Percentiles rank a stretch among this genome's conserved stretches.
phyloP scores from a whole-genome alignment of 140 eudicot species.

The Cichorium intybus region DNA sequence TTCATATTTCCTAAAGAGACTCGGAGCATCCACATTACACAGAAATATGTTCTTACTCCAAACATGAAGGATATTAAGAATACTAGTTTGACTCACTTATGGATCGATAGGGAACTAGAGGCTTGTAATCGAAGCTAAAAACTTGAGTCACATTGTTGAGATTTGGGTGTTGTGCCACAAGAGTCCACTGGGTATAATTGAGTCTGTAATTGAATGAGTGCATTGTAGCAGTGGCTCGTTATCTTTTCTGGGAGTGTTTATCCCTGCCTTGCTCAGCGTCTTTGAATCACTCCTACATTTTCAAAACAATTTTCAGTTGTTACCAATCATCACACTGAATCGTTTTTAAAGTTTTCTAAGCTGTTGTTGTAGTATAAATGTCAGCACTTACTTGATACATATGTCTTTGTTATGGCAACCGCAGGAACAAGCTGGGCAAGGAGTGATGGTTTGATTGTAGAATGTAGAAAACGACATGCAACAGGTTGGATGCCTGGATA shows the following conservation, averaged over 20 bases:
- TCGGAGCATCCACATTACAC: too few relatives aligned
- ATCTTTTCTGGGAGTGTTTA: conserved; percentile 82
- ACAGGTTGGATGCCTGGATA: conserved; percentile 61
- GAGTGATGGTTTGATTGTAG: conserved; percentile 82
- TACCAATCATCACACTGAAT: background rate
- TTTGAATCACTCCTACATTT: conserved; percentile 64
- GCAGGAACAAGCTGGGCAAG: conserved; percentile 88
- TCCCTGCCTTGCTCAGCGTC: conserved; percentile 40
- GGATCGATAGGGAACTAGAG: conserved; percentile 76
- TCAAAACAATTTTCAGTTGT: background rate
- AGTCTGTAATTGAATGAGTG: conserved; percentile 78
- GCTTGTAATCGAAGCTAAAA: conserved; percentile 93
- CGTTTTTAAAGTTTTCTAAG: background rate
- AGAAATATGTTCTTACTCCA: too few relatives aligned
- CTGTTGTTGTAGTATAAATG: background rate
- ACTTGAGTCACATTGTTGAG: conserved; percentile 94
- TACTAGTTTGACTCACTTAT: conserved; percentile 59
- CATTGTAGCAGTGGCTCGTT: conserved; percentile 75
- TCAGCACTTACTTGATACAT: conserved; percentile 62
- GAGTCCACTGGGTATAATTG: conserved; percentile 88
- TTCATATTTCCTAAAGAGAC: too few relatives aligned
- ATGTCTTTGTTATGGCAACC: conserved; percentile 73
- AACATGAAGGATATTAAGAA: background rate
- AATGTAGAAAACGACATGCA: conserved; percentile 93
- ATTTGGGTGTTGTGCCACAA: conserved; percentile 92